Evolutionary conservation across 495 filamentous ascomycete species (phyloP).

Genomic region (Daldinia grandis): DNA sequence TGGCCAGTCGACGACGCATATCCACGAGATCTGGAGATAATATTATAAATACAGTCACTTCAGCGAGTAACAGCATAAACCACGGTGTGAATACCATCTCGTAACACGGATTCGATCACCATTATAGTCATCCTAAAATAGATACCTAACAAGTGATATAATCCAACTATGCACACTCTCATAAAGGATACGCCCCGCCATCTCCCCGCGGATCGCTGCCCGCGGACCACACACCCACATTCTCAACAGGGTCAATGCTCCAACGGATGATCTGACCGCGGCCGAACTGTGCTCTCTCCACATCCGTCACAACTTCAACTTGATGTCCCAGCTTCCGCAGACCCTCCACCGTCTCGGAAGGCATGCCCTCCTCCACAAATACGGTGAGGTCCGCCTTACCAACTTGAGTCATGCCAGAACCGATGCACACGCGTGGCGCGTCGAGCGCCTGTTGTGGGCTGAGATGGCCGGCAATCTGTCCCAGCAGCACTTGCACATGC

Average conservation of each 20-base stretch:
- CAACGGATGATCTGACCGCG: constrained; percentile 87
- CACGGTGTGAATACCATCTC: neutral
- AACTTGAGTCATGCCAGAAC: constrained; percentile 65
- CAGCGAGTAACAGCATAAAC: neutral
- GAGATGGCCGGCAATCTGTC: constrained; percentile 85
- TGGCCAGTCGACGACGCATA: neutral
- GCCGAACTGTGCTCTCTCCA: constrained; percentile 79
- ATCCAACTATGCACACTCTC: neutral
- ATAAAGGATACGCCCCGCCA: constrained; percentile 68
- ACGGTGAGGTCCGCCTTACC: constrained; percentile 58
- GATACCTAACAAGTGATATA: neutral
- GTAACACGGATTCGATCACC: neutral
- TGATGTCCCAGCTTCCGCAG: constrained; percentile 76
- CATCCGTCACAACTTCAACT: constrained; percentile 72
- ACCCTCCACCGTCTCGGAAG: constrained; percentile 68
- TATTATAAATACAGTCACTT: neutral
- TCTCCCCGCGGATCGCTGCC: constrained; percentile 92
- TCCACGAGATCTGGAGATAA: neutral
- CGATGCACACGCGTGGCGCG: constrained; percentile 85
- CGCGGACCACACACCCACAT: constrained; percentile 75
- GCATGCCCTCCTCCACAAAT: constrained; percentile 86
- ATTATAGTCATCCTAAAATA: neutral
- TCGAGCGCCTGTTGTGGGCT: constrained; percentile 91
- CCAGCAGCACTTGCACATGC: constrained; percentile 92
- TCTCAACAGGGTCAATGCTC: constrained; percentile 71